Base-by-base conservation (phyloP, 805 yeast genomes). In the Nakazawaea populi region DNA sequence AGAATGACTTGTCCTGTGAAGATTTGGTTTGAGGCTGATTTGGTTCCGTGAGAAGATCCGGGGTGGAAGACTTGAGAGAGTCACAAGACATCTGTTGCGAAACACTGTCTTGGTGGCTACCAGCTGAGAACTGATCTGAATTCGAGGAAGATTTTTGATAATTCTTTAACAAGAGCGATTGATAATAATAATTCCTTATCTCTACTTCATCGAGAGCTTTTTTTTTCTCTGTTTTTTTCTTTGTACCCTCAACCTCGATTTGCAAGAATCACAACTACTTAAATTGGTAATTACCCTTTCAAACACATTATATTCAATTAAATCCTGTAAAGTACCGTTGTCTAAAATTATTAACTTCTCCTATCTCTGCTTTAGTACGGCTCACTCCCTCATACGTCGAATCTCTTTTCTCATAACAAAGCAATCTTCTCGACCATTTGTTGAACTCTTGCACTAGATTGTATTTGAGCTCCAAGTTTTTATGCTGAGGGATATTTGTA, bases 361-460 rank as follows among this genome's bases (percentile, higher is more conserved):
- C 70, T 58, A 79, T 67, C 8, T 76, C 74, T 47, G 69, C 69
- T 44, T 64, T 66, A 4, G 75, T 70, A 30, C 68, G 64, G 3
- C 75, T 72, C 37, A 67, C 62, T 1, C 89, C 88, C 45, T 76
- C 67, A 61, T 75, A 81, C 6, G 55, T 60, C 0, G 58, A 67
- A 27, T 71, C 82, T 49, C 87, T 70, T 61, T 89, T 85, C 46
- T 83, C 83, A 62, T 92, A 92, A 5, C 87, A 92, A 52, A 92
- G 66, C 47, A 92, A 71, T 58, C 96, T 74, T 64, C 99, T 75
- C 18, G 96, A 86, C 99, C 99, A 94, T 64, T 85, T 89, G 67
- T 87, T 83, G 68, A 94, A 94, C 56, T 82, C 88, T 65, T 94
- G 99, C 39, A 85, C 92, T 54, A 95, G 74, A 53, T 83, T 81